These are phyloP conservation scores for Solanum peruvianum DNA, from an alignment of 257 asterid genomes.

Conservation along the genomic window DNA sequence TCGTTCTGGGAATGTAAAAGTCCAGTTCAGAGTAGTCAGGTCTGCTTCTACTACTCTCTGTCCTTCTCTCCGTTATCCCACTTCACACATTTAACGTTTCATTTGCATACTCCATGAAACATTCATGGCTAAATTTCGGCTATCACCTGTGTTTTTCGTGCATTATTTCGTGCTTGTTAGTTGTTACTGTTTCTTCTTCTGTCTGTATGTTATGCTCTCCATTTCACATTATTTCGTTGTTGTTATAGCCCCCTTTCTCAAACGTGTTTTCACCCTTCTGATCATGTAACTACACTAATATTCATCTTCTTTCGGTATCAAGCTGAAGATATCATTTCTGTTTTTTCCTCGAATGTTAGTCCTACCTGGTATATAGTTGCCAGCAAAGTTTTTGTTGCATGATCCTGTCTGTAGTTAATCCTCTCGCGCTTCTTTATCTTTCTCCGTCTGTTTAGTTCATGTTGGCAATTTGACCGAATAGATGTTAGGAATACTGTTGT, in stretches of 20 bases:
- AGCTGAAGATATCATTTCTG: not conserved
- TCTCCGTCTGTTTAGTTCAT: not conserved
- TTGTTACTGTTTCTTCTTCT: not conserved
- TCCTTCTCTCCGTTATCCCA: not conserved
- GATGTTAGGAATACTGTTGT: not conserved
- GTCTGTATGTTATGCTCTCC: not conserved
- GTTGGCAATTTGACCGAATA: not conserved
- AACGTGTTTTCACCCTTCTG: not conserved
- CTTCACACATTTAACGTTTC: not conserved
- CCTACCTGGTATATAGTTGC: not conserved
- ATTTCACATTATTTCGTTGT: not conserved
- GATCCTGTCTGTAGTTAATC: not conserved
- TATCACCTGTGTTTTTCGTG: not conserved
- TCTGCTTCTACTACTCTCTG: not conserved
- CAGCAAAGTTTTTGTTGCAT: not conserved
- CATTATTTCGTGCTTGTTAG: not conserved
- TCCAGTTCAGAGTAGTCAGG: not conserved
- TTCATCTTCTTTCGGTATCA: not conserved
- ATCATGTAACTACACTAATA: not conserved
- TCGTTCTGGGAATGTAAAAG: slow-evolving; percentile 3
- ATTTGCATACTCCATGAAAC: not conserved
- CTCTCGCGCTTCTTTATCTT: not conserved
- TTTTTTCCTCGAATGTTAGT: not conserved
- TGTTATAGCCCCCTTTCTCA: not conserved
- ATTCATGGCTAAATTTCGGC: not conserved